Conservation (phyloP, 306 rosid genomes). For the Medicago truncatula region DNA sequence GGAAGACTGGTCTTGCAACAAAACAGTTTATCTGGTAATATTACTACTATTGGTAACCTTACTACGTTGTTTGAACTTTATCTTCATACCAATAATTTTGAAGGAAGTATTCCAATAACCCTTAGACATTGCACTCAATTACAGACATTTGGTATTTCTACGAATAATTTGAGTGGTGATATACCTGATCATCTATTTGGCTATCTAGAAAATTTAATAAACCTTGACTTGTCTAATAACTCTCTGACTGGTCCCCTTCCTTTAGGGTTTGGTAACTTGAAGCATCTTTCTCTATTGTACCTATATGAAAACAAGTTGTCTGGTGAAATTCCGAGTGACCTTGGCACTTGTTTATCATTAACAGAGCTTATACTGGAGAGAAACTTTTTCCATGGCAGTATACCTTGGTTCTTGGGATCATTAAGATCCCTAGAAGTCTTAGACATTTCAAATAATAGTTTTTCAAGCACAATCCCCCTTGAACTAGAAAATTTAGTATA, state of each 20-base stretch:
- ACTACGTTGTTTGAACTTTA: conserved; percentile 8
- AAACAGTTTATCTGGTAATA: conserved; percentile 28
- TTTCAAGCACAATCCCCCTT: conserved; percentile 33
- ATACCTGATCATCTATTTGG: conserved; percentile 31
- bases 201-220: conserved; percentile 7
- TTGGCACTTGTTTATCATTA: no score
- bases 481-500: conserved; percentile 28
- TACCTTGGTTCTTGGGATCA: not conserved
- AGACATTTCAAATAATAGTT: conserved; percentile 41
- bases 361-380: no score
- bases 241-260: conserved; percentile 38
- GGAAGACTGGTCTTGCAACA: not conserved
- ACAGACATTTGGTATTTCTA: not conserved
- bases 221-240: conserved; percentile 1
- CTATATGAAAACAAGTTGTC: not conserved
- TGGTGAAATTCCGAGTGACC: conserved; percentile 35
- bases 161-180: conserved; percentile 25
- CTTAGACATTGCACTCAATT: conserved; percentile 27
- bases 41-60: conserved; percentile 42
- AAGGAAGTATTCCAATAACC: conserved; percentile 42
- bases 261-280: conserved; percentile 34
- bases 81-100: conserved; percentile 12
- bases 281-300: not conserved
- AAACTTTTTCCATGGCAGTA: not conserved
- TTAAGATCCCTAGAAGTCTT: not conserved